These are phyloP conservation scores for Lactifluus subvellereus DNA, from an alignment of 768 basidiomycete genomes.

Conservation along the genomic window DNA sequence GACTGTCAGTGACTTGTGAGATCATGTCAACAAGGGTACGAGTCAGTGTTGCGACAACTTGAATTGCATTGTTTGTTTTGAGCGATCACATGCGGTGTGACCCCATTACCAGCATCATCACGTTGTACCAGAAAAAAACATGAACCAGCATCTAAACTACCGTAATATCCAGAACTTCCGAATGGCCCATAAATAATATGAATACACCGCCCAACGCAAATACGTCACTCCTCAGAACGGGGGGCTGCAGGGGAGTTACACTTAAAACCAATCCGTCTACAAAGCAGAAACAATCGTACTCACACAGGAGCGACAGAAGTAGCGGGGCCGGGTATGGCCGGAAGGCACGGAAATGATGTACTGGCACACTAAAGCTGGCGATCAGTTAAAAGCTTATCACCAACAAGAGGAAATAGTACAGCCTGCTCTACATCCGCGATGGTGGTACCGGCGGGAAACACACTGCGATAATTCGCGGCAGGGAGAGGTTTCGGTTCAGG, in stretches of 20 bases:
- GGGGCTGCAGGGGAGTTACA: not conserved
- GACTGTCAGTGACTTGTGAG: not conserved
- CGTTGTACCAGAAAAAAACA: not conserved
- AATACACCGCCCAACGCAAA: too few species aligned
- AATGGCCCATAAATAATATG: not conserved
- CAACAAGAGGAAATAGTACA: not conserved
- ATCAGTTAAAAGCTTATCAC: not conserved
- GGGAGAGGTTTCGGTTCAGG: conserved; percentile 32
- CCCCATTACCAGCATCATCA: not conserved
- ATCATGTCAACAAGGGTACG: not conserved
- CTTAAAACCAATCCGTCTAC: not conserved
- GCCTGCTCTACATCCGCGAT: conserved; percentile 26
- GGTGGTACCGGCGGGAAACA: conserved; percentile 26
- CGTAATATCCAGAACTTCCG: not conserved
- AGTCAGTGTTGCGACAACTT: not conserved
- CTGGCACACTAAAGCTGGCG: conserved; percentile 29
- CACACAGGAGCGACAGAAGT: conserved; percentile 33
- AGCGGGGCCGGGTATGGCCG: conserved; percentile 31
- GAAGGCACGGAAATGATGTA: conserved; percentile 34
- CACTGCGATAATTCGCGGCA: conserved; percentile 13
- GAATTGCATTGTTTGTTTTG: not conserved
- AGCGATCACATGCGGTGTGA: not conserved
- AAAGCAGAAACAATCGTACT: conserved; percentile 14
- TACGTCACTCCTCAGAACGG: not conserved
- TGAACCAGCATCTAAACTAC: not conserved